phyloP scores from a whole-genome alignment of 73 alveolate genomes.

The Tetrahymena malaccensis region DNA sequence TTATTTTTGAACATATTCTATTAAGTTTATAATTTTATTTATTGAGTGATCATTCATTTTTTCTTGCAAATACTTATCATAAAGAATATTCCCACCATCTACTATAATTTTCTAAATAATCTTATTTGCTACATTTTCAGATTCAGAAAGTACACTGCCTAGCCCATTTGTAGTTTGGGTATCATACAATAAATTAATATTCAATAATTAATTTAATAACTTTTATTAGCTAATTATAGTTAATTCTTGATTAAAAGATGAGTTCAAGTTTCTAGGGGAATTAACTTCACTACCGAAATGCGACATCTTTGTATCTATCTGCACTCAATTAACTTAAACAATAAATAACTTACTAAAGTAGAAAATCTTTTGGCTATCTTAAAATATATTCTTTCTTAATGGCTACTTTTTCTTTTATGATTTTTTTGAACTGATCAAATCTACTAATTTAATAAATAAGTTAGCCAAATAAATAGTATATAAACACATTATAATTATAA shows the following conservation, averaged over 20 bases:
- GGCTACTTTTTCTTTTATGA: background rate
- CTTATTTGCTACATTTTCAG: background rate
- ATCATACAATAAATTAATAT: background rate
- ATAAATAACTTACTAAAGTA: background rate
- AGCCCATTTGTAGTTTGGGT: background rate
- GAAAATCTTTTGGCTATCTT: background rate
- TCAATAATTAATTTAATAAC: background rate
- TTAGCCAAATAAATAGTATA: background rate
- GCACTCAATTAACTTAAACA: background rate
- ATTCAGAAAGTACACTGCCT: background rate
- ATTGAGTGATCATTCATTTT: background rate
- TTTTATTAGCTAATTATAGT: background rate
- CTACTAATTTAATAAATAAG: background rate
- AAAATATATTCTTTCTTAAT: too few species aligned
- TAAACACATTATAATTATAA: background rate
- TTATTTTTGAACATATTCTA: background rate
- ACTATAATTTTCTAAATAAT: background rate
- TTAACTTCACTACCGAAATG: background rate
- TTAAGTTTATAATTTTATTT: background rate
- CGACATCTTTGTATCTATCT: background rate
- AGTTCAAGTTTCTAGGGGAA: background rate
- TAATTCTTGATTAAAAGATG: background rate
- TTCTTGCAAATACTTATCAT: background rate
- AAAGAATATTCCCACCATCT: background rate
- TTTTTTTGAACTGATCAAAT: background rate